A percentile compares a stretch with the other conserved stretches of the same genome.
Conservation (phyloP, 208 protist genomes). For the Borovskyia barvae region DNA sequence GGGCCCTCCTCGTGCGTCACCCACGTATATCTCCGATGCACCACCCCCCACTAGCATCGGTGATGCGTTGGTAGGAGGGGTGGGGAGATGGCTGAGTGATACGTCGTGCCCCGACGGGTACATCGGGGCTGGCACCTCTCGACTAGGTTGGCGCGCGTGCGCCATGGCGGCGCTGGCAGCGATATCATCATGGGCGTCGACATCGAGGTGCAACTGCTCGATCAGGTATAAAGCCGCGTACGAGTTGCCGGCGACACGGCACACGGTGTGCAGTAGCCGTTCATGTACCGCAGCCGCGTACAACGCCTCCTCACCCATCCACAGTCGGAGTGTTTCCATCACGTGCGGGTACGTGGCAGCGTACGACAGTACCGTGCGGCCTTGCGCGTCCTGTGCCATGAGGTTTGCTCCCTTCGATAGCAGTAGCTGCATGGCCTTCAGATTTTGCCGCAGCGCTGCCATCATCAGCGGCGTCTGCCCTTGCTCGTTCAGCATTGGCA, state of each 20-base stretch:
- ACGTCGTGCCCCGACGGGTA: too few relatives aligned
- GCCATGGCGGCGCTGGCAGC: background rate
- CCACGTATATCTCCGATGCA: too few relatives aligned
- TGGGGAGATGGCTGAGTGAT: too few relatives aligned
- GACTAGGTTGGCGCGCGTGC: background rate
- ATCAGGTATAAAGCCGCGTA: conserved; percentile 62
- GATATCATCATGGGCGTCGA: conserved; percentile 30
- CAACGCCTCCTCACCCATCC: conserved; percentile 39
- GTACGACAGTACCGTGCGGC: conserved; percentile 50
- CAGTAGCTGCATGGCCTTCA: conserved; percentile 39
- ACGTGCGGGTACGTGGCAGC: conserved; percentile 50
- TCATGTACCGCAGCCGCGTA: conserved; percentile 17
- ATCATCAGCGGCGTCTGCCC: conserved; percentile 83
- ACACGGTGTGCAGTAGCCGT: conserved; percentile 57
- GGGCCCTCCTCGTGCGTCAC: too few relatives aligned
- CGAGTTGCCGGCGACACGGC: conserved; percentile 28
- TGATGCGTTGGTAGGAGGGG: too few relatives aligned
- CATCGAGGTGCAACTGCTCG: conserved; percentile 56
- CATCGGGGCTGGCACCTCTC: background rate
- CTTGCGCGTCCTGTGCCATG: conserved; percentile 29
- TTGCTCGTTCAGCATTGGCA: conserved; percentile 12
- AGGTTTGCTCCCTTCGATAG: conserved; percentile 57
- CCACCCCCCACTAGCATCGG: too few relatives aligned
- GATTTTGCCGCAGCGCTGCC: conserved; percentile 48
- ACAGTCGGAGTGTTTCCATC: conserved; percentile 47